A percentile compares a stretch with the other conserved stretches of the same genome.
Evolutionary conservation across 192 early-diverging fungal genomes (phyloP).

Genomic region (Podila clonocystis): DNA sequence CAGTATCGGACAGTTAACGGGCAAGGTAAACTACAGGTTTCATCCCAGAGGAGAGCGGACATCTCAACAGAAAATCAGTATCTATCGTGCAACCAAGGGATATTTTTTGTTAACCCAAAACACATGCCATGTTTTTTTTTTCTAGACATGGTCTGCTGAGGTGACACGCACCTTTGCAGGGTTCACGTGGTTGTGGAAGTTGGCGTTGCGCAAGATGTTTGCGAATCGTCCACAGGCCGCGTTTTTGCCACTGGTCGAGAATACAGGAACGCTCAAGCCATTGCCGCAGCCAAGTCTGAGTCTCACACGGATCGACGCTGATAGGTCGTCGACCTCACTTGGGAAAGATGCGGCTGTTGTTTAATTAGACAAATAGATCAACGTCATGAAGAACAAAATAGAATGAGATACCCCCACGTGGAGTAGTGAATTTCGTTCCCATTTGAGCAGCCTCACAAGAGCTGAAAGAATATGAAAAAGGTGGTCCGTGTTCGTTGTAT

Average conservation of each 20-base stretch:
- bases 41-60: background rate
- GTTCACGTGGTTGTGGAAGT: background rate
- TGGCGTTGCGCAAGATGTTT: background rate
- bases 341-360: background rate
- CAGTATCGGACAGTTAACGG: background rate
- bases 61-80: background rate
- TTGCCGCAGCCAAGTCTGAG: background rate
- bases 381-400: no score
- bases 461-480: no score
- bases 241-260: background rate
- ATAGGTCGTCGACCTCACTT: background rate
- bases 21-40: background rate
- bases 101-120: background rate
- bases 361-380: background rate
- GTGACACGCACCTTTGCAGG: background rate
- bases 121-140: background rate
- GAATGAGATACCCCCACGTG: no score
- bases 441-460: no score
- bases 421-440: no score
- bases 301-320: background rate
- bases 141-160: background rate
- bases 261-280: background rate
- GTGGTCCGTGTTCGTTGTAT: no score
- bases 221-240: background rate
- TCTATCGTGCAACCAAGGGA: background rate